phyloP scores from a whole-genome alignment of 2,329 filamentous ascomycete genomes.

The Arthroderma sp. region DNA sequence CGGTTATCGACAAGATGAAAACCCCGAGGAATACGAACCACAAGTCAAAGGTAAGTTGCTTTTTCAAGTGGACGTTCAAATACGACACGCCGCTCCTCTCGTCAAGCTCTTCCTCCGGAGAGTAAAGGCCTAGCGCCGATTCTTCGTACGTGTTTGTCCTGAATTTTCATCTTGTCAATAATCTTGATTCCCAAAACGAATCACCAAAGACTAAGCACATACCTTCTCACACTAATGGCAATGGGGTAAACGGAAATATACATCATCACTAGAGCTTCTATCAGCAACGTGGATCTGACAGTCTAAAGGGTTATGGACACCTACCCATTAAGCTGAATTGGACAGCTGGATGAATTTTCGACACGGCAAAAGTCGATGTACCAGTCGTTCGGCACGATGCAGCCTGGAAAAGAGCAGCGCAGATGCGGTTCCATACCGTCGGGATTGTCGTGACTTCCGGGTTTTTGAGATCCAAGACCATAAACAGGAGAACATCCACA shows the following conservation, averaged over 20 bases:
- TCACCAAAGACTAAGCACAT: not conserved
- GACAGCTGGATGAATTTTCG: slow-evolving; percentile 40
- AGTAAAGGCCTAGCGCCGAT: slow-evolving; percentile 45
- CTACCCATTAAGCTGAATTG: slow-evolving; percentile 42
- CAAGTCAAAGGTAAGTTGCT: slow-evolving; percentile 52
- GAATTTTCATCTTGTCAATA: not conserved
- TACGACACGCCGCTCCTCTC: slow-evolving; percentile 25
- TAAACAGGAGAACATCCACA: slow-evolving; percentile 43
- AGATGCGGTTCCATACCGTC: slow-evolving; percentile 9
- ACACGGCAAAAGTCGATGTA: slow-evolving; percentile 39
- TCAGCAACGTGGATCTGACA: not conserved
- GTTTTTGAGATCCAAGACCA: slow-evolving; percentile 40
- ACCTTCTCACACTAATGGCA: slow-evolving; percentile 70
- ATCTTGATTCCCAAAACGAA: not conserved
- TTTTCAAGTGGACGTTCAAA: slow-evolving; percentile 43
- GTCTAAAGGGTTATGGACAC: not conserved
- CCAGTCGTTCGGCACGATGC: slow-evolving; percentile 36
- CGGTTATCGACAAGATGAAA: slow-evolving; percentile 38
- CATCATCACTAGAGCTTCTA: slow-evolving; percentile 73
- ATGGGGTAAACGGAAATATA: slow-evolving; percentile 95
- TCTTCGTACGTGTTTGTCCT: slow-evolving; percentile 55
- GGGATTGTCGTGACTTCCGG: slow-evolving; percentile 25
- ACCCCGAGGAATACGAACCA: slow-evolving; percentile 51
- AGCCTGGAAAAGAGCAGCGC: slow-evolving; percentile 41
- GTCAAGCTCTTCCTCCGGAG: slow-evolving; percentile 13